Base-by-base conservation (phyloP, 352 stramenopile species). In the Plasmopara halstedii region DNA sequence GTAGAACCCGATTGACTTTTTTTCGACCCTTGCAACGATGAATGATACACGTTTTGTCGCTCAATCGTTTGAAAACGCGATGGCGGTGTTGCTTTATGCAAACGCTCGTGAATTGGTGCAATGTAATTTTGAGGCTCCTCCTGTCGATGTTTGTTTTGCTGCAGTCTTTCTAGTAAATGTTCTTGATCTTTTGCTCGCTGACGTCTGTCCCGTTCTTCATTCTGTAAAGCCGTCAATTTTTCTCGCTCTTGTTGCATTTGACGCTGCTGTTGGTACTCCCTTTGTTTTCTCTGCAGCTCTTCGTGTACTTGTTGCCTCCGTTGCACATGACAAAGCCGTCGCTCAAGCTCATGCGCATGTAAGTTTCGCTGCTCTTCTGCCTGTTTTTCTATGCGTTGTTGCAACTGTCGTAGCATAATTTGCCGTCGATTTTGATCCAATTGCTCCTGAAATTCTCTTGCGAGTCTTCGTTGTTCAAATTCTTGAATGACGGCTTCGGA, bases 381-480 rank as follows among this genome's bases (percentile, higher is more conserved):
- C 20, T 56, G 45, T 8, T 51, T 27, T 31, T n/a, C 18, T 38
- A 34, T 29, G 15, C 32, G 23, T 6, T 46, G 40, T 31, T 37
- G 40, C 18, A 55, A 44, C 19, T 47, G 35, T 21, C 47, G 25
- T 34, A 31, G 19, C 6, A 53, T 26, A 21, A 48, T 37, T 18
- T 57, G 46, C 22, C 35, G 47, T 13, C 37, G 51, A 22, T 23
- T 31, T 40, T 21, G 39, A 6, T 56, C 35, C 34, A 46, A 27
- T 25, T 59, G 36, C 31, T 58, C 37, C 17, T 57, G 55, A n/a
- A 23, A 56, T 42, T 67, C 58, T 13, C 53, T 55, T 20, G 39
- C 52, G 6, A 65, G 51, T 52, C 60, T 56, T 45, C 56, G 56
- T 25, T 60, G 33, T 21, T 69, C 56, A 56, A 66, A 69, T 40